Percentiles rank a stretch among this genome's conserved stretches.
Evolutionary conservation across 441 rosid species (phyloP).

Genomic region (Hypseocharis bilobata): DNA sequence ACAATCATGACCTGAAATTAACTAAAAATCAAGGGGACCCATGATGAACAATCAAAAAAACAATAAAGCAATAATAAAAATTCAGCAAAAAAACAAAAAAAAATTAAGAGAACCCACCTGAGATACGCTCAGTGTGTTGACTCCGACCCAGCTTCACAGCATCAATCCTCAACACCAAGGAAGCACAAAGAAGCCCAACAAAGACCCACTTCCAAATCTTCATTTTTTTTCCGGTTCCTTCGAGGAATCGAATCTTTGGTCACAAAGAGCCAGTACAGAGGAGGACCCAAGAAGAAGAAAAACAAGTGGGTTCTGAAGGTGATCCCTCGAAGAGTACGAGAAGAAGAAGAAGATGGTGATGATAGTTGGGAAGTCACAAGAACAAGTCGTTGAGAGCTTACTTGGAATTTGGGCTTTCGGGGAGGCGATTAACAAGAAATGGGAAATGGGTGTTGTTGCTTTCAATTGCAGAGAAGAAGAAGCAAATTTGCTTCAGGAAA

Average conservation of each 20-base stretch:
- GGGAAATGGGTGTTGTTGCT: too few species aligned
- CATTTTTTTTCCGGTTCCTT: conserved; percentile 24
- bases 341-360: neutral
- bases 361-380: conserved; percentile 28
- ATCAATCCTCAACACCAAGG: conserved; percentile 31
- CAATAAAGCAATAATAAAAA: neutral
- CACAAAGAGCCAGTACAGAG: neutral
- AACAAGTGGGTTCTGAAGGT: neutral
- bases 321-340: neutral
- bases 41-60: neutral
- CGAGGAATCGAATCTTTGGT: conserved; percentile 1
- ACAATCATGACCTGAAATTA: neutral
- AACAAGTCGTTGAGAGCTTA: conserved; percentile 17
- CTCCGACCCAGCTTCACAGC: conserved; percentile 48
- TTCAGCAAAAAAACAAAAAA: neutral
- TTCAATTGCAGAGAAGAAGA: neutral
- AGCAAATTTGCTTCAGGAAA: conserved; percentile 22
- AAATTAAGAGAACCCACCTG: conserved; percentile 50
- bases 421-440: too few species aligned
- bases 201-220: conserved; percentile 47
- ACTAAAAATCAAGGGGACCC: neutral
- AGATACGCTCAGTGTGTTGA: conserved; percentile 80
- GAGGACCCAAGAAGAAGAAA: neutral
- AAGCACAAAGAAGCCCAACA: conserved; percentile 34
- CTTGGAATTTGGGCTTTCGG: too few species aligned